These are phyloP conservation scores for Excoecaria cochinchinensis DNA, from an alignment of 345 rosid species.

Conservation along the genomic window DNA sequence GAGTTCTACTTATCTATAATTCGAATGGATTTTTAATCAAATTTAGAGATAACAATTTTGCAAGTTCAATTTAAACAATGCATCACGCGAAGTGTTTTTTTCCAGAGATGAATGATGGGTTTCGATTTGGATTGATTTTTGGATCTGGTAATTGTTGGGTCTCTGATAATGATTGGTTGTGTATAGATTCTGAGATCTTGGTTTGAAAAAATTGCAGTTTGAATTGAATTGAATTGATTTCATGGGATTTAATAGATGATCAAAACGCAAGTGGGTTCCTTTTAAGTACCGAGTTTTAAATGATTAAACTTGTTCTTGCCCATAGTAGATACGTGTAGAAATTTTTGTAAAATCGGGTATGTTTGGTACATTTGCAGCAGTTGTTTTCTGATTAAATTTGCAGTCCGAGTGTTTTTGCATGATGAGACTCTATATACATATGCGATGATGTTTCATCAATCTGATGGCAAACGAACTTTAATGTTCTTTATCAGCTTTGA, in stretches of 20 bases:
- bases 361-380: too few species aligned
- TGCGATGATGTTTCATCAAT: too few species aligned
- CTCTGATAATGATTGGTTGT: neutral
- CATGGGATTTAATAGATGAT: neutral
- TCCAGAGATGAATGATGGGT: neutral
- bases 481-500: neutral
- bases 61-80: neutral
- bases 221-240: neutral
- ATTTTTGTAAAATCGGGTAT: neutral
- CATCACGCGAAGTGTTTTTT: neutral
- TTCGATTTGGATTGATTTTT: conserved; percentile 5
- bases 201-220: neutral
- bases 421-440: too few species aligned
- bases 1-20: too few species aligned
- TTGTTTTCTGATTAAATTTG: neutral
- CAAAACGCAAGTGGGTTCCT: neutral
- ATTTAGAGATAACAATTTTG: too few species aligned
- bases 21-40: too few species aligned
- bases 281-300: neutral
- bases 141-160: neutral
- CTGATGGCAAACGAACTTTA: neutral
- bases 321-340: neutral
- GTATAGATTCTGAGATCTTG: neutral
- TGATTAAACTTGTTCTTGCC: neutral
- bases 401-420: neutral